A percentile compares a stretch with the other conserved stretches of the same genome.
Evolutionary conservation across 345 rosid genomes (phyloP).

Genomic region (Dipteronia sinensis): DNA sequence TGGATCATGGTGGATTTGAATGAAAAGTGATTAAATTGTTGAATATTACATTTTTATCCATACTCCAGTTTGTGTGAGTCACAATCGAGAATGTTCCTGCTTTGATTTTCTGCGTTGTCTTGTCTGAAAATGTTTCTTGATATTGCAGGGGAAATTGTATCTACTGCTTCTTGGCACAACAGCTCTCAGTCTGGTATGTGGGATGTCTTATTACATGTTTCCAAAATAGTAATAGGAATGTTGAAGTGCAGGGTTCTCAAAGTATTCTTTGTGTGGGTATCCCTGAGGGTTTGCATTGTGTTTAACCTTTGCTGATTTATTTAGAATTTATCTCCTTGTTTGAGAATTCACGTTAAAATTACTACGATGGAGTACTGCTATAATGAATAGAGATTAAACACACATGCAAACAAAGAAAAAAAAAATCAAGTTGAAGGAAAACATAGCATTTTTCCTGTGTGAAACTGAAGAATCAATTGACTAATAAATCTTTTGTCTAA

Average conservation of each 20-base stretch:
- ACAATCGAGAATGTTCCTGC: background rate
- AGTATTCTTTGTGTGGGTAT: background rate
- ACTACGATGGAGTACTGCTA: background rate
- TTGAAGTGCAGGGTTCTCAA: background rate
- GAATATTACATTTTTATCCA: background rate
- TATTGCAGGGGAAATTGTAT: slow-evolving; percentile 77
- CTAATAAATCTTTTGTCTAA: background rate
- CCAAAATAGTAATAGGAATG: background rate
- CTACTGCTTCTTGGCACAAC: slow-evolving; percentile 94
- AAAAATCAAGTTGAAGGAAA: background rate
- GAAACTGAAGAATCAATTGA: background rate
- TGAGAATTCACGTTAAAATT: background rate
- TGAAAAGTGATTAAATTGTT: background rate
- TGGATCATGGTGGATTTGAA: background rate
- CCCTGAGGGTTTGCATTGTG: background rate
- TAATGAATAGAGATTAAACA: background rate
- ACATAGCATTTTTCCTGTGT: background rate
- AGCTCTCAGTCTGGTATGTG: slow-evolving; percentile 66
- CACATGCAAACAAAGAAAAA: background rate
- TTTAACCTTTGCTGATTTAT: background rate
- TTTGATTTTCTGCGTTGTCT: background rate
- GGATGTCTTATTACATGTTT: slow-evolving; percentile 2
- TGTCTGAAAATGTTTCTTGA: background rate
- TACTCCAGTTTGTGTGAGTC: background rate
- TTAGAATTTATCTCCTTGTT: background rate